These are phyloP conservation scores for Rickenella mellea DNA, from an alignment of 768 basidiomycete genomes.

Conservation along the genomic window DNA sequence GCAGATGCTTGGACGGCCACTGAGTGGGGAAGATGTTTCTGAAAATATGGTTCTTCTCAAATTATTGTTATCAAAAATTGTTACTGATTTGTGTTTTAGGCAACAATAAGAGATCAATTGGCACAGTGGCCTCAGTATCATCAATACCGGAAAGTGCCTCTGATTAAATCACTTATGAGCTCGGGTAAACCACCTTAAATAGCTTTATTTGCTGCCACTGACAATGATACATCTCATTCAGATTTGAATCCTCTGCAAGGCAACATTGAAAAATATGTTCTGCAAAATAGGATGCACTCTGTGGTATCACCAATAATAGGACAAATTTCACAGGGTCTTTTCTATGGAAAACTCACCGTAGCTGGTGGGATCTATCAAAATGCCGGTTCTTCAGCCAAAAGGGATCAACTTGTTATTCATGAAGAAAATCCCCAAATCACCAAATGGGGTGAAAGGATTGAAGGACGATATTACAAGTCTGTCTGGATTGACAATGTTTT, in stretches of 20 bases:
- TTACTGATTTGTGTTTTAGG: no score
- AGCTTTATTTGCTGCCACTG: no score
- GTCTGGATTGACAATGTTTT: conserved; percentile 46
- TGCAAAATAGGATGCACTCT: conserved; percentile 25
- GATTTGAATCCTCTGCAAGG: no score
- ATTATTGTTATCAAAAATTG: no score
- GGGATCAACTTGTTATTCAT: conserved; percentile 12
- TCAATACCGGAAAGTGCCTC: no score
- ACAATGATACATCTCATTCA: no score
- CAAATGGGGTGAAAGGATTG: conserved; percentile 21
- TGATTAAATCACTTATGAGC: no score
- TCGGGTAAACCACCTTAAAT: no score
- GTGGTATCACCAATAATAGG: conserved; percentile 38
- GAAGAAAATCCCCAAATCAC: conserved; percentile 20
- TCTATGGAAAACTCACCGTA: conserved; percentile 33
- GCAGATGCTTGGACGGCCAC: conserved; percentile 32
- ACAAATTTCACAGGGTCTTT: conserved; percentile 36
- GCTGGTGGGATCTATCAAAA: conserved; percentile 21
- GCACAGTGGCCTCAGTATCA: no score
- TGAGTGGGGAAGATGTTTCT: conserved; percentile 33
- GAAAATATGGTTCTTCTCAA: no score
- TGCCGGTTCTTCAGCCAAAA: no score
- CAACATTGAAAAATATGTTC: conserved; percentile 21
- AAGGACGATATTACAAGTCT: conserved; percentile 28
- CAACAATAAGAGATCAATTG: no score